Evolutionary conservation across 371 early-diverging fungal genomes (phyloP).

Genomic region (Syncephalastrum sp.): DNA sequence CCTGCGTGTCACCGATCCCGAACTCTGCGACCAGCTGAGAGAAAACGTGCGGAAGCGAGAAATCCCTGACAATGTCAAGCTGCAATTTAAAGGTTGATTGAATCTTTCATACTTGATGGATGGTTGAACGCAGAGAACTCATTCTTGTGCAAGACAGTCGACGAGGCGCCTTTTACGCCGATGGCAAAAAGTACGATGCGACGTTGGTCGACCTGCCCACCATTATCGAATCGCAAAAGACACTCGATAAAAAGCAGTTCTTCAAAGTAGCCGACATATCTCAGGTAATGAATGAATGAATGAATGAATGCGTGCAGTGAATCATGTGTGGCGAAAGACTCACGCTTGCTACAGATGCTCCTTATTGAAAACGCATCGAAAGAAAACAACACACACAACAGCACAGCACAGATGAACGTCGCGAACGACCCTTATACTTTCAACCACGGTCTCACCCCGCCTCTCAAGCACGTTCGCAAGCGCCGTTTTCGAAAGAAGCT

Average conservation of each 20-base stretch:
- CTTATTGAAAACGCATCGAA: constrained; percentile 48
- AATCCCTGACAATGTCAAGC: constrained; percentile 63
- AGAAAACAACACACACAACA: too few relatives aligned
- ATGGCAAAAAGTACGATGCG: constrained; percentile 57
- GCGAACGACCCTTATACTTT: constrained; percentile 57
- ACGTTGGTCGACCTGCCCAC: constrained; percentile 93
- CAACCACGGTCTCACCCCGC: constrained; percentile 92
- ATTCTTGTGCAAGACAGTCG: constrained; percentile 57
- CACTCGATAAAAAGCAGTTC: constrained; percentile 92
- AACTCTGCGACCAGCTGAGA: constrained; percentile 60
- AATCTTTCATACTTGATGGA: too few relatives aligned
- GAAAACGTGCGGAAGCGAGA: constrained; percentile 70
- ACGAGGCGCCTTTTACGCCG: constrained; percentile 67
- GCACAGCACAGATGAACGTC: too few relatives aligned
- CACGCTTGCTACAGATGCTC: constrained; percentile 48
- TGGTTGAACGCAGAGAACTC: too few relatives aligned
- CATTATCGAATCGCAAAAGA: constrained; percentile 96
- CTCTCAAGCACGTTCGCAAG: constrained; percentile 83
- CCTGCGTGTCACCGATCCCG: constrained; percentile 70
- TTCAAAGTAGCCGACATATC: constrained; percentile 98
- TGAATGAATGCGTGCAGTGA: neutral
- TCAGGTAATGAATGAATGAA: constrained; percentile 71
- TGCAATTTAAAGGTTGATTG: constrained; percentile 60
- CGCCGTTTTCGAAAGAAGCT: constrained; percentile 88
- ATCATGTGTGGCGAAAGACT: constrained; percentile 38